Conservation (phyloP, 2,329 filamentous ascomycete genomes). For the Harringtonia lauricola region DNA sequence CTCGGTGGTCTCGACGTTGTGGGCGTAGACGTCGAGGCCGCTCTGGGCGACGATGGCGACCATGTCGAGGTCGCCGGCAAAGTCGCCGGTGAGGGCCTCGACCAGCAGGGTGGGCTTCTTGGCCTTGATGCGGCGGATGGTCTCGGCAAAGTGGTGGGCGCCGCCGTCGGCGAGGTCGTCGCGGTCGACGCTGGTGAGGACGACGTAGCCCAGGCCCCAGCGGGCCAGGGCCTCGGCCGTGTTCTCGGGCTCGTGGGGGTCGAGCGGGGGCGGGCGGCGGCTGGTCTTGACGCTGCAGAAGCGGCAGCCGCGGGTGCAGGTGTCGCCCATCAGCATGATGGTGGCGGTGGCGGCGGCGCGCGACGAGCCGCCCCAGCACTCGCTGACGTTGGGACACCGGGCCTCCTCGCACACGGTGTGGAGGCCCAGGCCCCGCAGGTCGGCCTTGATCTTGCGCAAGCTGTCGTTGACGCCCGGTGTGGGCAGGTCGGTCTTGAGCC, state of each 20-base stretch:
- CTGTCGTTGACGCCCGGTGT: constrained; percentile 58
- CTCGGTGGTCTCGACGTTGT: constrained; percentile 95
- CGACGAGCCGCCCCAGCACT: constrained; percentile 89
- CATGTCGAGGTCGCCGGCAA: constrained; percentile 75
- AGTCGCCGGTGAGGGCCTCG: constrained; percentile 82
- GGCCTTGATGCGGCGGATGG: constrained; percentile 84
- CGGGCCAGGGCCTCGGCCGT: constrained; percentile 84
- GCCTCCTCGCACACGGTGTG: constrained; percentile 98
- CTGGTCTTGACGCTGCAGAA: constrained; percentile 96
- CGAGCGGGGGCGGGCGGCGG: constrained; percentile 63
- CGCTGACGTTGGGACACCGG: constrained; percentile 90
- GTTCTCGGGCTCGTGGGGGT: constrained; percentile 93
- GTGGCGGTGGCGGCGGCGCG: constrained; percentile 91
- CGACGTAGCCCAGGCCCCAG: constrained; percentile 94
- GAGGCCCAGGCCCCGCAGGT: constrained; percentile 76
- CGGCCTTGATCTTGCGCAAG: constrained; percentile 90
- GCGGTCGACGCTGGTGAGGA: constrained; percentile 85
- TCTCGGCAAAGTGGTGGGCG: constrained; percentile 83
- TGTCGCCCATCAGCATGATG: constrained; percentile 99
- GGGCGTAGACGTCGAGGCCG: constrained; percentile 90
- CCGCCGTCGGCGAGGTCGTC: constrained; percentile 88
- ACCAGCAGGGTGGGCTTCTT: constrained; percentile 69
- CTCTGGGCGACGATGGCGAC: constrained; percentile 74
- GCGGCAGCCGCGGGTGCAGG: constrained; percentile 88
- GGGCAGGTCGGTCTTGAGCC: constrained; percentile 91